Percentiles rank a stretch among this genome's conserved stretches.
Evolutionary conservation across 2,329 filamentous ascomycete genomes (phyloP).

Genomic region (Fusarium denticulatum): DNA sequence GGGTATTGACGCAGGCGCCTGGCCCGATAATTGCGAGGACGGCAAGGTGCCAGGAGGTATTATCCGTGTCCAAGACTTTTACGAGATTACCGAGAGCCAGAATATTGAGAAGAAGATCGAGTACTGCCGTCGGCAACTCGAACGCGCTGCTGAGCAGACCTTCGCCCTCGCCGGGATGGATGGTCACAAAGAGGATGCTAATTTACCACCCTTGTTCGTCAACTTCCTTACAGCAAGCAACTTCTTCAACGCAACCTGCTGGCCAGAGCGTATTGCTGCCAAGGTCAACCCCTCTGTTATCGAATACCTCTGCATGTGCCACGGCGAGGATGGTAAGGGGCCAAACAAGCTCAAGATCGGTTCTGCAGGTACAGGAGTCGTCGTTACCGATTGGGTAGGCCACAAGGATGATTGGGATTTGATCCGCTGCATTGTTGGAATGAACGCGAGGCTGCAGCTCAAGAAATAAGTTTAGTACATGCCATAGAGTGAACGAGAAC

Average conservation of each 20-base stretch:
- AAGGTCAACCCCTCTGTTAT: constrained; percentile 83
- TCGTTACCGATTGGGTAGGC: constrained; percentile 95
- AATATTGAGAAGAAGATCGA: constrained; percentile 85
- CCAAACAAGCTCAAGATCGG: constrained; percentile 64
- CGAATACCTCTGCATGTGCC: constrained; percentile 68
- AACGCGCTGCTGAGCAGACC: constrained; percentile 69
- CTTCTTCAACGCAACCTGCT: constrained; percentile 91
- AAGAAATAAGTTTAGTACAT: constrained; percentile 47
- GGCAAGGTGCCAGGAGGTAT: constrained; percentile 74
- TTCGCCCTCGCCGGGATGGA: constrained; percentile 56
- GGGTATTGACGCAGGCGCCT: constrained; percentile 71
- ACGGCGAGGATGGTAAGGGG: constrained; percentile 63
- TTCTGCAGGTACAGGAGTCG: constrained; percentile 83
- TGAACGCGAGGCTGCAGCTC: constrained; percentile 78
- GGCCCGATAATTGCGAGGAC: constrained; percentile 91
- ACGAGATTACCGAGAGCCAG: constrained; percentile 79
- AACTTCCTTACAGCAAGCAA: constrained; percentile 94
- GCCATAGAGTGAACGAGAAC: background rate
- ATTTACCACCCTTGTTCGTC: constrained; percentile 75
- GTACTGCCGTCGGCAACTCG: constrained; percentile 78
- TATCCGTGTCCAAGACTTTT: constrained; percentile 93
- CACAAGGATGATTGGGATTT: constrained; percentile 90
- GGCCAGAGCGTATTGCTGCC: constrained; percentile 91
- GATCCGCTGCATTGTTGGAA: constrained; percentile 84
- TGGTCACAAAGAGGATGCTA: constrained; percentile 43